phyloP scores from a whole-genome alignment of 441 rosid species.

The Eutrema salsugineum region DNA sequence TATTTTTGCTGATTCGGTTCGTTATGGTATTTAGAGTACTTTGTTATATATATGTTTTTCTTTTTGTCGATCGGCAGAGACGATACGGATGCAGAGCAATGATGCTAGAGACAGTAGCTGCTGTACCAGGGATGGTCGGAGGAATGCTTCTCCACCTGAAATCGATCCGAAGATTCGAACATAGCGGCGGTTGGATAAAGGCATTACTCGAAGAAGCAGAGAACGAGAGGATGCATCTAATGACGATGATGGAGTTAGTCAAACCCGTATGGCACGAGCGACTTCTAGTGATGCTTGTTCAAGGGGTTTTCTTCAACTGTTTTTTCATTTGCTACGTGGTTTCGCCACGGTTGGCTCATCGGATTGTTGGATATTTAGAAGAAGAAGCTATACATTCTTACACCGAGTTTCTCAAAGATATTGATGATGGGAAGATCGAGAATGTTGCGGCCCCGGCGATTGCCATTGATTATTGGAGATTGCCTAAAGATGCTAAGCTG shows the following conservation, averaged over 20 bases:
- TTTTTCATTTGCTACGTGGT: constrained; percentile 43
- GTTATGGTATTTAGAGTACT: no score
- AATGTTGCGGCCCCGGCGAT: constrained; percentile 50
- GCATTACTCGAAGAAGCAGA: constrained; percentile 90
- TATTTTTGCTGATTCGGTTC: background rate
- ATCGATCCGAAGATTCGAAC: constrained; percentile 67
- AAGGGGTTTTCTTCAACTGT: constrained; percentile 52
- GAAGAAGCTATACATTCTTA: constrained; percentile 63
- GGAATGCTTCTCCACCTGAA: constrained; percentile 61
- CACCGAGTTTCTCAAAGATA: constrained; percentile 50
- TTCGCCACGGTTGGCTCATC: constrained; percentile 57
- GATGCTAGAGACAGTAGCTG: constrained; percentile 67
- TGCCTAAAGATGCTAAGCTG: constrained; percentile 46
- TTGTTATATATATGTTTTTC: no score
- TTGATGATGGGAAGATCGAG: constrained; percentile 41
- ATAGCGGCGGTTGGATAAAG: constrained; percentile 93
- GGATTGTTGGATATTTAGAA: constrained; percentile 53
- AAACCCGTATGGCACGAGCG: constrained; percentile 60
- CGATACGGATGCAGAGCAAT: constrained; percentile 60
- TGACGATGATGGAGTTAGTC: constrained; percentile 71
- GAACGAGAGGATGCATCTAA: constrained; percentile 93
- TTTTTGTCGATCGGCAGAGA: constrained; percentile 26
- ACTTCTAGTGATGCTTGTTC: constrained; percentile 47
- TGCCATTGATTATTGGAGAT: constrained; percentile 57
- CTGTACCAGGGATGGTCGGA: constrained; percentile 61